phyloP scores from a whole-genome alignment of 2,329 filamentous ascomycete genomes.

The Trichoderma semiorbis region DNA sequence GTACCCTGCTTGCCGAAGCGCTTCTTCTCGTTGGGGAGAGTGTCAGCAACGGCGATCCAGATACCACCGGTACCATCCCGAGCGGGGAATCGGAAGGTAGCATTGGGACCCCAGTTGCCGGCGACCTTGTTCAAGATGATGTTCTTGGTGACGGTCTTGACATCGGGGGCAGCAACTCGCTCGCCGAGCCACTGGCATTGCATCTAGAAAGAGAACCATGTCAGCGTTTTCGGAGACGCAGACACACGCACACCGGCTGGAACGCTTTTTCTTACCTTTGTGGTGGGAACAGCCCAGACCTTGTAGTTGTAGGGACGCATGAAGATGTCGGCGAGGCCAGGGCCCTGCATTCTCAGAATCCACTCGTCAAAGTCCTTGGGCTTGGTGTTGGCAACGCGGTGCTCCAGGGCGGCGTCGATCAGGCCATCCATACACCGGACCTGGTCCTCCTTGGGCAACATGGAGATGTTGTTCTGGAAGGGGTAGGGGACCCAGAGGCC shows the following conservation, averaged over 20 bases:
- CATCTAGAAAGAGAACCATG: slow-evolving; percentile 63
- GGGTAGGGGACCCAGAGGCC: slow-evolving; percentile 95
- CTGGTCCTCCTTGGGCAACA: slow-evolving; percentile 96
- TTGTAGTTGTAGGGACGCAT: slow-evolving; percentile 99
- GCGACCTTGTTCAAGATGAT: slow-evolving; percentile 94
- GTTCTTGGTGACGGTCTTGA: slow-evolving; percentile 91
- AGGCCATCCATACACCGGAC: slow-evolving; percentile 91
- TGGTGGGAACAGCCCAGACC: slow-evolving; percentile 98
- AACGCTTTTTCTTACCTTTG: slow-evolving; percentile 62
- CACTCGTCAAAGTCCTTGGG: slow-evolving; percentile 97
- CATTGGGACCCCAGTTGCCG: slow-evolving; percentile 96
- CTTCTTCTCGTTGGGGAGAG: slow-evolving; percentile 86
- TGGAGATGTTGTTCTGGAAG: slow-evolving; percentile 99
- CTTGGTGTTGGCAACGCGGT: slow-evolving; percentile 83
- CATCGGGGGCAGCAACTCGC: slow-evolving; percentile 92
- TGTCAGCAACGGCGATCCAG: slow-evolving; percentile 96
- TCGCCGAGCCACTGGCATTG: slow-evolving; percentile 98
- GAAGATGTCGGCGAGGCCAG: slow-evolving; percentile 88
- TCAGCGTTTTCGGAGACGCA: not conserved
- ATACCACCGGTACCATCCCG: slow-evolving; percentile 95
- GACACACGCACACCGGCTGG: not conserved
- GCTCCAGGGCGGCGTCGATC: slow-evolving; percentile 89
- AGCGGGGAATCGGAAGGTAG: slow-evolving; percentile 96
- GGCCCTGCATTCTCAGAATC: slow-evolving; percentile 89
- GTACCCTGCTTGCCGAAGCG: slow-evolving; percentile 80